phyloP scores from a whole-genome alignment of 257 asterid genomes.

The Mentha longifolia region DNA sequence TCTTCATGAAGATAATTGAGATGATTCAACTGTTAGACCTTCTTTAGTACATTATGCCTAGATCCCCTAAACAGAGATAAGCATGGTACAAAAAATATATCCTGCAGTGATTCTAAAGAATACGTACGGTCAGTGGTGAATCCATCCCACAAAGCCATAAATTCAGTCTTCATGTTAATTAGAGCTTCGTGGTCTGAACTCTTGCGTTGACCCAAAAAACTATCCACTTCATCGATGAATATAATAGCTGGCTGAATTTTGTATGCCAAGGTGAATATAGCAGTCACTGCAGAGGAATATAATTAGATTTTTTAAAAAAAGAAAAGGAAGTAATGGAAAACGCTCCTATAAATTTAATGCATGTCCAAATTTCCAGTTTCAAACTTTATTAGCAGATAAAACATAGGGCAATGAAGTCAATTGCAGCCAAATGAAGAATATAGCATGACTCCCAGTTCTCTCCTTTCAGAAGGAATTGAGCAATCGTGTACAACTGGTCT shows the following conservation, averaged over 20 bases:
- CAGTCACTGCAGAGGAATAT: conserved; percentile 67
- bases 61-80: conserved; percentile 8
- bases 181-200: conserved; percentile 81
- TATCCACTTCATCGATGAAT: conserved; percentile 97
- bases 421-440: not conserved
- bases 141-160: conserved; percentile 99
- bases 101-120: not conserved
- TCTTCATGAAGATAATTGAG: conserved; percentile 45
- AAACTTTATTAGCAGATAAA: not conserved
- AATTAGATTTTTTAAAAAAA: not conserved
- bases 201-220: conserved; percentile 96
- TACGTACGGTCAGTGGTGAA: conserved; percentile 90
- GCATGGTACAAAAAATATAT: not conserved
- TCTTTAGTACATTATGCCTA: conserved; percentile 4
- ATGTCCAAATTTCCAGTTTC: not conserved
- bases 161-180: conserved; percentile 92
- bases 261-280: conserved; percentile 91
- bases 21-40: not conserved
- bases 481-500: not conserved
- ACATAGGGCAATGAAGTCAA: not conserved
- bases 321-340: not conserved
- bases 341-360: not conserved
- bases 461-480: not conserved
- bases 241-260: conserved; percentile 98
- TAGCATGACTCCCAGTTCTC: not conserved